These are phyloP conservation scores for Verticillium nonalfalfae DNA, from an alignment of 2,329 filamentous ascomycete species.

Conservation along the genomic window DNA sequence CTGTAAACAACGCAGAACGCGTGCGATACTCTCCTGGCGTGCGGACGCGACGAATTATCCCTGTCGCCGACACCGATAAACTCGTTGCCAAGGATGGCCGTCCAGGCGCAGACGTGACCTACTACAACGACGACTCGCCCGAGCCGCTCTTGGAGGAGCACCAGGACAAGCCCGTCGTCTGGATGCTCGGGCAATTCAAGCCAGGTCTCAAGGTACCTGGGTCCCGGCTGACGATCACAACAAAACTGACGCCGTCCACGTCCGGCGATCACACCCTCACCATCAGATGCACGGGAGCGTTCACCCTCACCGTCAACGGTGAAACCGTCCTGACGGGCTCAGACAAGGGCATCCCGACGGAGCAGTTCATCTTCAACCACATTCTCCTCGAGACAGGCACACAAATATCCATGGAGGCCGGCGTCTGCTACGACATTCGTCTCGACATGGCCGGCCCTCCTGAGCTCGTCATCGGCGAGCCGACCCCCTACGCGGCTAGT, in stretches of 20 bases:
- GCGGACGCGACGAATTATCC: constrained; percentile 8
- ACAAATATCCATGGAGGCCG: constrained; percentile 6
- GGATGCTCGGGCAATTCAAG: constrained; percentile 14
- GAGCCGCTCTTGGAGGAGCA: constrained; percentile 8
- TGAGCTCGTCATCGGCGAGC: constrained; percentile 5
- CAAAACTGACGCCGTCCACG: constrained; percentile 6
- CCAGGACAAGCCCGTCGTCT: constrained; percentile 10
- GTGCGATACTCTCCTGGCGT: constrained; percentile 5
- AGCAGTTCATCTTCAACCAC: constrained; percentile 15
- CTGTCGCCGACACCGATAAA: constrained; percentile 2
- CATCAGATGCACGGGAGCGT: constrained; percentile 8
- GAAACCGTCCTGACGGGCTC: constrained; percentile 7
- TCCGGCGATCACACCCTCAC: constrained; percentile 11
- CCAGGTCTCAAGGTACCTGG: constrained; percentile 8
- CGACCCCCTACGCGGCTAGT: constrained; percentile 7
- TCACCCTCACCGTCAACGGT: constrained; percentile 8
- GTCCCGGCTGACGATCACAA: constrained; percentile 9
- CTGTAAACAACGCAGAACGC: not conserved
- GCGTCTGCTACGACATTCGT: constrained; percentile 6
- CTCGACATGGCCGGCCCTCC: constrained; percentile 7
- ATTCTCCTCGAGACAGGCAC: constrained; percentile 10
- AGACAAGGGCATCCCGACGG: constrained; percentile 7
- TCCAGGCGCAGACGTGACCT: constrained; percentile 8
- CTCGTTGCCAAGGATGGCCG: constrained; percentile 7
- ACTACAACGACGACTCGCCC: constrained; percentile 8